A percentile compares a stretch with the other conserved stretches of the same genome.
phyloP scores from a whole-genome alignment of 305 asterid genomes.

The Fraxinus albicans region DNA sequence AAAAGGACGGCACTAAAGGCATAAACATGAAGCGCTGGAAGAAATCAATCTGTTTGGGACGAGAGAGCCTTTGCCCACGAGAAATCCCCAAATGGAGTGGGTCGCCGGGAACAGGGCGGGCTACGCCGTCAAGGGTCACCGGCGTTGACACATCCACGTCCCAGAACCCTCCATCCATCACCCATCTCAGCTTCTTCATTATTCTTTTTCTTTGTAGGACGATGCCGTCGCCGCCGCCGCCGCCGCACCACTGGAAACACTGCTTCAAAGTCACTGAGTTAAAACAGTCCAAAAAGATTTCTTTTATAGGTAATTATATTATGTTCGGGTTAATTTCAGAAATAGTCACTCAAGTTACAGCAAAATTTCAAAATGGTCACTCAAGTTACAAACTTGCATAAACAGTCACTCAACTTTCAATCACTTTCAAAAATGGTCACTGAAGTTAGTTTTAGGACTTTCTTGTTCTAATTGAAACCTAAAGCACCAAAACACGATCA shows the following conservation, averaged over 20 bases:
- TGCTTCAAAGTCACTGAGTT: neutral
- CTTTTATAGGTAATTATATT: too few species aligned
- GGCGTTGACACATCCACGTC: conserved; percentile 77
- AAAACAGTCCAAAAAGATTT: neutral
- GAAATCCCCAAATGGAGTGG: conserved; percentile 60
- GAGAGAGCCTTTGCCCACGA: conserved; percentile 63
- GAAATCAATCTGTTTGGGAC: conserved; percentile 73
- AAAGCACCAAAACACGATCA: too few species aligned
- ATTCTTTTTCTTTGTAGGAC: neutral
- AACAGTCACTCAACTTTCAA: too few species aligned
- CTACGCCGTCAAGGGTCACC: conserved; percentile 61
- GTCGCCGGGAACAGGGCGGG: conserved; percentile 56
- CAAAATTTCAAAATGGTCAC: too few species aligned
- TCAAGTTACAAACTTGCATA: too few species aligned
- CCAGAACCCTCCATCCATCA: conserved; percentile 73
- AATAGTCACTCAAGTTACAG: too few species aligned
- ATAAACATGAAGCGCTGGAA: conserved; percentile 80
- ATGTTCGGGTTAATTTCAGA: too few species aligned
- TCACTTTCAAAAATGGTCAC: too few species aligned
- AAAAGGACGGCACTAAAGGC: conserved; percentile 65
- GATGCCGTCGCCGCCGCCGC: neutral
- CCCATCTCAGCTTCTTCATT: conserved; percentile 86
- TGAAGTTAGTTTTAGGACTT: too few species aligned
- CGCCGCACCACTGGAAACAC: neutral
- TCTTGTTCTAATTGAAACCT: too few species aligned